Percentiles rank a stretch among this genome's conserved stretches.
Evolutionary conservation across 2,329 filamentous ascomycete genomes (phyloP).

Genomic region (Thielaviopsis ethacetica): DNA sequence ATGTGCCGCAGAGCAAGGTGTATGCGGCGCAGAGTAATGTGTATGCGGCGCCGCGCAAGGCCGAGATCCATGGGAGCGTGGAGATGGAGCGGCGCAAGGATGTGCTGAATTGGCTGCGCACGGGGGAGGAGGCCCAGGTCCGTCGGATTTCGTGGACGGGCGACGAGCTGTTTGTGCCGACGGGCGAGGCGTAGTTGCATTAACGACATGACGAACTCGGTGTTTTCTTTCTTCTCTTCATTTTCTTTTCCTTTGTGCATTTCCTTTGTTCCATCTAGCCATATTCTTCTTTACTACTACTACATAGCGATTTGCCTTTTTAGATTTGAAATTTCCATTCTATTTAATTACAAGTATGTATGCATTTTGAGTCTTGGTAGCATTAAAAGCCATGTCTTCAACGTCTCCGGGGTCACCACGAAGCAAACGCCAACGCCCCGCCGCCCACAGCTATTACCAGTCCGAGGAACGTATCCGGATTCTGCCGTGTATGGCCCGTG

Average conservation of each 20-base stretch:
- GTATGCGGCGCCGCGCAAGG: background rate
- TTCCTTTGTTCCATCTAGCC: background rate
- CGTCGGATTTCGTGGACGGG: background rate
- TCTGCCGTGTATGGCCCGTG: background rate
- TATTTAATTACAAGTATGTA: background rate
- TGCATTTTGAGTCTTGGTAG: background rate
- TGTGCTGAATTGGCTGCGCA: background rate
- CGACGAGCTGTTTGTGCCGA: background rate
- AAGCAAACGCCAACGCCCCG: conserved; percentile 2
- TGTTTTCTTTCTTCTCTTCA: background rate
- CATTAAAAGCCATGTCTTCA: background rate
- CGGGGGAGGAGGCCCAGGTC: background rate
- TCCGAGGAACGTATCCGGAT: background rate
- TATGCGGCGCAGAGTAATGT: background rate
- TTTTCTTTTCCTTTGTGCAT: background rate
- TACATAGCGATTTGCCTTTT: background rate
- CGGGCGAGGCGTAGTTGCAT: background rate
- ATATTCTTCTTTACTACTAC: background rate
- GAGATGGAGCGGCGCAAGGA: background rate
- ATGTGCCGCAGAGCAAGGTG: background rate
- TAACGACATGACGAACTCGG: background rate
- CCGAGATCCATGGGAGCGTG: background rate
- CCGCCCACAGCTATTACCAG: conserved; percentile 5
- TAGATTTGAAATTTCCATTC: background rate
- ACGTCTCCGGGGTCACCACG: background rate